phyloP scores from a whole-genome alignment of 345 rosid genomes.

The Stellera chamaejasme region DNA sequence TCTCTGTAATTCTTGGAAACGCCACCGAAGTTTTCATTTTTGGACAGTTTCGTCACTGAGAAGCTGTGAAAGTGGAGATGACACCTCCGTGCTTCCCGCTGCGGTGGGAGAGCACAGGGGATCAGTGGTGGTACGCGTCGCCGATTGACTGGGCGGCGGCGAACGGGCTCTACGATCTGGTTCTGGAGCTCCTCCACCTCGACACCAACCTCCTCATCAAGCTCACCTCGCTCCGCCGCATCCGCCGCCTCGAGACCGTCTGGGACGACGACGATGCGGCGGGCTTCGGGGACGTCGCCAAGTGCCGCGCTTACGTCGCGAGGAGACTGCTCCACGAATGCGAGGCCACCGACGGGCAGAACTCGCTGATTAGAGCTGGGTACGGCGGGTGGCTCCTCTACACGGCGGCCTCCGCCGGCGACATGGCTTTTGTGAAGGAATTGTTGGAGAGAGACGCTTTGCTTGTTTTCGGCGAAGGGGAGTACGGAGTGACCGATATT shows the following conservation, averaged over 20 bases:
- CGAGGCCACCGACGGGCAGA: conserved; percentile 42
- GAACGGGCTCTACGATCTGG: conserved; percentile 79
- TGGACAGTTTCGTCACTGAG: background rate
- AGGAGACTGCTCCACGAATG: conserved; percentile 48
- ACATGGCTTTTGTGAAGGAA: conserved; percentile 52
- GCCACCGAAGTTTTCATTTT: conserved; percentile 1
- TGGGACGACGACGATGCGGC: conserved; percentile 71
- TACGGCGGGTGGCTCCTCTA: conserved; percentile 97
- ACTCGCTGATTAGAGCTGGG: conserved; percentile 74
- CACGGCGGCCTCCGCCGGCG: conserved; percentile 95
- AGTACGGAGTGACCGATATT: conserved; percentile 83
- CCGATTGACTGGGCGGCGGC: conserved; percentile 99
- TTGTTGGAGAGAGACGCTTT: conserved; percentile 69
- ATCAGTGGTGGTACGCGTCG: conserved; percentile 98
- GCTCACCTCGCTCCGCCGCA: conserved; percentile 92
- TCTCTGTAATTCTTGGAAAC: conserved; percentile 3
- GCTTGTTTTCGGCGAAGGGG: conserved; percentile 96
- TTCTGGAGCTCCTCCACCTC: conserved; percentile 71
- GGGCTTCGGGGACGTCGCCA: conserved; percentile 46
- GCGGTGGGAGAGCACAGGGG: conserved; percentile 98
- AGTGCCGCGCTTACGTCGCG: conserved; percentile 68
- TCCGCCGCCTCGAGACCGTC: conserved; percentile 93
- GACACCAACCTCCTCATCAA: conserved; percentile 94
- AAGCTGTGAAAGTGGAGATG: conserved; percentile 21
- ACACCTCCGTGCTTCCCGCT: conserved; percentile 82